phyloP scores from a whole-genome alignment of 805 yeast species.

The Isabelozyma heimii region DNA sequence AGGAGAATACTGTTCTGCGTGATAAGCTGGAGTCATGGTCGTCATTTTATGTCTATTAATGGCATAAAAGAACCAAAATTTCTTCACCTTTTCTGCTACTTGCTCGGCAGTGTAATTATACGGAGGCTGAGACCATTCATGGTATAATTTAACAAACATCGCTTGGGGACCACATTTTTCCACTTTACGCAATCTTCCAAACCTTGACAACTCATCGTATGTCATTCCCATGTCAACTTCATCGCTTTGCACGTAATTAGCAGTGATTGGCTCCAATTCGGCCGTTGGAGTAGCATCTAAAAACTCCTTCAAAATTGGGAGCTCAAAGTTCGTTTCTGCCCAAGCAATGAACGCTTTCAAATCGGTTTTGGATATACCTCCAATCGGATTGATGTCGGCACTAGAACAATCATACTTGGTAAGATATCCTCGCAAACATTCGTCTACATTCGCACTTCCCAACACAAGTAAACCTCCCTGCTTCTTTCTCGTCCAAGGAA shows the following conservation, averaged over 20 bases:
- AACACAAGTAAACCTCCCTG: conserved; percentile 83
- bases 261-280: conserved; percentile 94
- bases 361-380: conserved; percentile 97
- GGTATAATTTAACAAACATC: conserved; percentile 85
- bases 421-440: conserved; percentile 89
- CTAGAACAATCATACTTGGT: conserved; percentile 97
- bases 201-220: conserved; percentile 85
- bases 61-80: conserved; percentile 90
- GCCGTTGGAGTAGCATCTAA: conserved; percentile 96
- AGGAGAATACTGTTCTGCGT: conserved; percentile 97
- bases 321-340: conserved; percentile 63
- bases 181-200: conserved; percentile 88
- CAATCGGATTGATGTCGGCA: conserved; percentile 97
- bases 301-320: conserved; percentile 78
- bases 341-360: conserved; percentile 80
- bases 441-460: conserved; percentile 97
- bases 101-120: conserved; percentile 69
- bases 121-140: conserved; percentile 82
- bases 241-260: conserved; percentile 89
- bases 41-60: conserved; percentile 97
- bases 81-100: conserved; percentile 88
- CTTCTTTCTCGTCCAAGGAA: conserved; percentile 89
- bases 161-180: conserved; percentile 96
- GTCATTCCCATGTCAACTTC: conserved; percentile 99
- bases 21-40: conserved; percentile 94